Evolutionary conservation across 2,329 filamentous ascomycete species (phyloP).

Genomic region (Sporothrix mexicana): DNA sequence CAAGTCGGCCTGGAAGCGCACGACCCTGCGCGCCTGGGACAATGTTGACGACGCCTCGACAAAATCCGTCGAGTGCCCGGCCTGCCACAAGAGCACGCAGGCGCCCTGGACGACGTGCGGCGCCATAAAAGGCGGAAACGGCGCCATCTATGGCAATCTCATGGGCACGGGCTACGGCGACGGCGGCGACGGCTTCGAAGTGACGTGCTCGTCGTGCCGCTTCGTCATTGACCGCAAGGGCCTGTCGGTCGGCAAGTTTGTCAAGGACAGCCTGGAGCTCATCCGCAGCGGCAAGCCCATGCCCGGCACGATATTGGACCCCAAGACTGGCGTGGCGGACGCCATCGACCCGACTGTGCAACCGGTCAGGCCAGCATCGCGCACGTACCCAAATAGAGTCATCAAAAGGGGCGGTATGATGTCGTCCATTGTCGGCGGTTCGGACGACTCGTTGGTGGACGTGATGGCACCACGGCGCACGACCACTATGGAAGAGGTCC

Average conservation of each 20-base stretch:
- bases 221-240: conserved; percentile 60
- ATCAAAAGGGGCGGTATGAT: conserved; percentile 45
- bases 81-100: conserved; percentile 51
- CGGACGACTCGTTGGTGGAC: not conserved
- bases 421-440: conserved; percentile 7
- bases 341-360: no score
- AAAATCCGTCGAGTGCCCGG: conserved; percentile 62
- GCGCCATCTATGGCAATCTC: conserved; percentile 41
- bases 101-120: conserved; percentile 66
- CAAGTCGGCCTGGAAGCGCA: conserved; percentile 53
- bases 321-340: conserved; percentile 51
- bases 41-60: conserved; percentile 57
- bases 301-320: conserved; percentile 69
- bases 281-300: conserved; percentile 59
- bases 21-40: conserved; percentile 63
- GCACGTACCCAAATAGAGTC: conserved; percentile 64
- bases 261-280: conserved; percentile 59
- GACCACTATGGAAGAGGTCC: conserved; percentile 58
- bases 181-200: conserved; percentile 55
- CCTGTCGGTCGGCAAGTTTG: conserved; percentile 67
- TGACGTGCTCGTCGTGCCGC: conserved; percentile 58
- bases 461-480: conserved; percentile 41
- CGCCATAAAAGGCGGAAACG: not conserved
- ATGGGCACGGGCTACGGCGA: conserved; percentile 67
- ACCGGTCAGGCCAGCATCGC: conserved; percentile 41